Evolutionary conservation across 345 rosid species (phyloP).

Genomic region (Eucalyptus sp.): DNA sequence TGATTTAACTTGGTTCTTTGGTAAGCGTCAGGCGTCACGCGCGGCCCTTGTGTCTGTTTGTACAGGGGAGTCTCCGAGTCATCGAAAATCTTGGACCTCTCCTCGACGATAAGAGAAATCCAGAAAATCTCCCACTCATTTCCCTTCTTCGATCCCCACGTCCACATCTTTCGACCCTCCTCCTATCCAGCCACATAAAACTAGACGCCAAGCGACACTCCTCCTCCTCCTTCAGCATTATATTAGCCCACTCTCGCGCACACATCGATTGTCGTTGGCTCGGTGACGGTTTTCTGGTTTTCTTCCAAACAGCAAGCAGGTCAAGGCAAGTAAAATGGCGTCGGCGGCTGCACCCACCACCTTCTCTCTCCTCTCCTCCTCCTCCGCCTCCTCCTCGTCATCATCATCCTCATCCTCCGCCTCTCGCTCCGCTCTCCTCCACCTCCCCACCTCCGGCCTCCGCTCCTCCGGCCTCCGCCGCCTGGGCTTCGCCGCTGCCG

Average conservation of each 20-base stretch:
- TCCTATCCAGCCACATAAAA: not conserved
- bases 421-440: constrained; percentile 18
- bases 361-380: constrained; percentile 47
- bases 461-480: constrained; percentile 16
- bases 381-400: constrained; percentile 20
- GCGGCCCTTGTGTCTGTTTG: not conserved
- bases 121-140: constrained; percentile 11
- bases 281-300: not conserved
- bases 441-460: constrained; percentile 15
- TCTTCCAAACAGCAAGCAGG: not conserved
- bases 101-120: constrained; percentile 50
- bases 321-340: constrained; percentile 22
- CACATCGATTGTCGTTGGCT: not conserved
- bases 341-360: constrained; percentile 56
- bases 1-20: not conserved
- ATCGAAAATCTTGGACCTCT: constrained; percentile 44
- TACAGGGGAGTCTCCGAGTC: not conserved
- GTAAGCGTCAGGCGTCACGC: not conserved
- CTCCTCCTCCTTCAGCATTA: too few relatives aligned
- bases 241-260: not conserved
- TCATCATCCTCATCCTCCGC: constrained; percentile 1
- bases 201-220: not conserved
- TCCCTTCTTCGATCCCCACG: constrained; percentile 12
- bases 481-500: constrained; percentile 56
- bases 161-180: constrained; percentile 15